Evolutionary conservation across 768 basidiomycete species (phyloP), one percentile per base, ranked within the genome.

Genomic region (Cyclocybe cylindracea): DNA sequence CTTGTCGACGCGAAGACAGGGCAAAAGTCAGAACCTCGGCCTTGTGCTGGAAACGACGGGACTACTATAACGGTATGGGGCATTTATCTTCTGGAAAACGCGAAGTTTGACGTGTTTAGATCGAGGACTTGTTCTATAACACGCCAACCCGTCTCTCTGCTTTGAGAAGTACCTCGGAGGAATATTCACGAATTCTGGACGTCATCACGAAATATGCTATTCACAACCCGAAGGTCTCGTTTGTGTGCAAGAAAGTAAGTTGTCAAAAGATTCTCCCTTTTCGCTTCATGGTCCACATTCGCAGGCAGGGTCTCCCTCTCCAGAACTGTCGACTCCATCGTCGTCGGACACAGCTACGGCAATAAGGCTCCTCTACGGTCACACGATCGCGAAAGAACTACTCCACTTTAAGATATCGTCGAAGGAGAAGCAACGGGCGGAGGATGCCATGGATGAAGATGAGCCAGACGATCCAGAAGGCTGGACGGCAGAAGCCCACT

Each of bases 61-160:
- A 98, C 97, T 0, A 87, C 84, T 2, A 87, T 98, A 40, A 87
- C 80, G 2, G 95, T 93, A 61, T 46, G 82, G 68, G 32, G 4
- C 24, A 38, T 47, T 46, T 40, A 8, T 18, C 47, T 50, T n/a
- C 7, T 46, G 34, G 31, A 16, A 35, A 19, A 34, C 11, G 13
- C 13, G 29, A 36, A 56, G 19, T 14, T 42, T 36, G n/a, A 16
- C 7, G 13, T 10, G 54, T 47, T 50, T 34, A 98, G 95, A 94
- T 94, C 19, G 94, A 98, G 68, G 91, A 98, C 63, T 74, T 99
- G 29, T 99, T 99, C 65, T 95, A 91, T 68, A 97, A 96, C 58
- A 91, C 86, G 0, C 93, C 94, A 0, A 85, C 88, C 2, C 87
- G 97, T 41, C 79, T 95, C 18, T 85, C 91, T 3, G 89, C 94